A percentile compares a stretch with the other conserved stretches of the same genome.
Evolutionary conservation across 2,329 filamentous ascomycete species (phyloP).

Genomic region (Xylaria sp.): DNA sequence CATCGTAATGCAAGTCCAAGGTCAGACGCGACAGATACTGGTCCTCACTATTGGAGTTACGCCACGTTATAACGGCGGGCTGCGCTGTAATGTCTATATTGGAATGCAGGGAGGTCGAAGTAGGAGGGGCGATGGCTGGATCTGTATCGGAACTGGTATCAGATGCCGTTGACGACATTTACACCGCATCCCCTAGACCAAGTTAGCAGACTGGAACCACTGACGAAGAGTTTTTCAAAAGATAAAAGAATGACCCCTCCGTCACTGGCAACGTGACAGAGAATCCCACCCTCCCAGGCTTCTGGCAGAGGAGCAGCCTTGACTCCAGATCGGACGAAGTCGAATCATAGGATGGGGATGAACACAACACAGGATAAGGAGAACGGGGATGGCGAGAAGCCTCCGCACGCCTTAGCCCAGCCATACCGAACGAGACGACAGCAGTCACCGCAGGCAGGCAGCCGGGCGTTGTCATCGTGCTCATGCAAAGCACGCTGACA

Average conservation of each 20-base stretch:
- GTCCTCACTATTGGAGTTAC: conserved; percentile 20
- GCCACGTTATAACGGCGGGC: conserved; percentile 33
- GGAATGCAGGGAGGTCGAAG: conserved; percentile 15
- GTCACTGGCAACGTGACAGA: conserved; percentile 26
- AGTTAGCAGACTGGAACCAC: conserved; percentile 27
- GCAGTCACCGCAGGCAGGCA: conserved; percentile 38
- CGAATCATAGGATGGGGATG: conserved; percentile 1
- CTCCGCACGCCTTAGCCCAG: conserved; percentile 40
- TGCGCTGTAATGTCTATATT: conserved; percentile 35
- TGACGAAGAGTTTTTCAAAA: conserved; percentile 11
- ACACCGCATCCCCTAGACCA: conserved; percentile 30
- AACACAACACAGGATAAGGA: conserved; percentile 19
- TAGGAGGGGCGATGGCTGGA: conserved; percentile 9
- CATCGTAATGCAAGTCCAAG: conserved; percentile 36
- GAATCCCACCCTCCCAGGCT: conserved; percentile 41
- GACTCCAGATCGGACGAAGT: conserved; percentile 34
- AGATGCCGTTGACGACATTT: conserved; percentile 38
- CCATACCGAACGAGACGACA: conserved; percentile 38
- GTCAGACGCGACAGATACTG: conserved; percentile 26
- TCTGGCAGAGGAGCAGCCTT: conserved; percentile 41
- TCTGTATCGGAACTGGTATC: conserved; percentile 29
- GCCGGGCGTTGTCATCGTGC: not conserved
- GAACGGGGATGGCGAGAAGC: conserved; percentile 20
- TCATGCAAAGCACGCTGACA: conserved; percentile 27
- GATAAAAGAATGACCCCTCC: conserved; percentile 32